Evolutionary conservation across 2,329 filamentous ascomycete species (phyloP).

Genomic region (Coniella lustricola): DNA sequence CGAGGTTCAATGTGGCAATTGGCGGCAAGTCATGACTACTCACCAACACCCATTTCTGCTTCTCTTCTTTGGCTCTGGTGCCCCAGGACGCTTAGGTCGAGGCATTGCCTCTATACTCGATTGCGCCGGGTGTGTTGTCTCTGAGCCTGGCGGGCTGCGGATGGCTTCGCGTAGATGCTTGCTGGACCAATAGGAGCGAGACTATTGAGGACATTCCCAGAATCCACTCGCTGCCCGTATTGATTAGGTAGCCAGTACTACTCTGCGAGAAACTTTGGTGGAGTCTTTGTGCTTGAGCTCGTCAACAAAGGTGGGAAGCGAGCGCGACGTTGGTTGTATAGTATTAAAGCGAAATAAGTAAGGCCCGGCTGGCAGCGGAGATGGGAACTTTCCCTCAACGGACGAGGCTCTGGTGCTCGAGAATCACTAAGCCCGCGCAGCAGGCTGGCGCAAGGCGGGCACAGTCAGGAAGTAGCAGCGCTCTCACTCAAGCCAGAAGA

Average conservation of each 20-base stretch:
- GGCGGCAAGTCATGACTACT: conserved; percentile 18
- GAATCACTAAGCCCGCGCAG: no score
- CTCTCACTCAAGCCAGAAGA: no score
- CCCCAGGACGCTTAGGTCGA: conserved; percentile 56
- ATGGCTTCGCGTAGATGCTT: conserved; percentile 1
- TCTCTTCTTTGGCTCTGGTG: conserved; percentile 57
- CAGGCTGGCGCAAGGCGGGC: no score
- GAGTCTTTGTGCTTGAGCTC: neutral
- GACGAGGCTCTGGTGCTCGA: no score
- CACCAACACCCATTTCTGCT: conserved; percentile 65
- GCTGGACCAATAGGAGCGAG: conserved; percentile 15
- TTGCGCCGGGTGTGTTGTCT: conserved; percentile 4
- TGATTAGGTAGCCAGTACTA: neutral
- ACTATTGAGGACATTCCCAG: conserved; percentile 13
- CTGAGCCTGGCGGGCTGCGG: conserved; percentile 2
- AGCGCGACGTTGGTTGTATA: no score
- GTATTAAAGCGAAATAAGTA: no score
- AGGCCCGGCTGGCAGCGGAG: no score
- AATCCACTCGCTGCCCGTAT: conserved; percentile 3
- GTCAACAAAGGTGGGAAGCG: no score
- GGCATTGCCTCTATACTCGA: conserved; percentile 42
- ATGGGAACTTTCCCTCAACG: no score
- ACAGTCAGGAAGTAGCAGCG: no score
- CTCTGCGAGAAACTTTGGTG: neutral
- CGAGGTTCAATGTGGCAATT: neutral